Conservation (phyloP, 208 protist species). For the Wallacemonas sp. region DNA sequence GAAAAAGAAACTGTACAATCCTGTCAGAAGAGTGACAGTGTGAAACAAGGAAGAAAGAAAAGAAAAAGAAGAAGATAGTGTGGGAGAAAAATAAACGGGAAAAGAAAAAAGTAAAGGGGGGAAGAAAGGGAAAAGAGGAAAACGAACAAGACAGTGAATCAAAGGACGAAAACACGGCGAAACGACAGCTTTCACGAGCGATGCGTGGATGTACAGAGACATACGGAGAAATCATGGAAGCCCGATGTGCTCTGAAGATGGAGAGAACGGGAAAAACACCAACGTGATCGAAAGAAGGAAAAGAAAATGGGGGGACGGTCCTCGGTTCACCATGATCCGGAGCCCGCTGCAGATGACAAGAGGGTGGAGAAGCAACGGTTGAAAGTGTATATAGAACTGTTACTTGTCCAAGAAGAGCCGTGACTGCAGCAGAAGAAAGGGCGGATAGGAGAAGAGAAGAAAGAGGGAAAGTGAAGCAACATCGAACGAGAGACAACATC, state of each 20-base stretch:
- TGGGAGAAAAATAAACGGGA: slow-evolving; percentile 4
- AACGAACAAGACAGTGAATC: not conserved
- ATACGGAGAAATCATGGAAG: too few species aligned
- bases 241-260: too few species aligned
- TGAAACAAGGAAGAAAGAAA: not conserved
- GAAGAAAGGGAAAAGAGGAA: slow-evolving; percentile 16
- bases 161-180: slow-evolving; percentile 1
- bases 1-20: not conserved
- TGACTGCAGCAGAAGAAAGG: not conserved
- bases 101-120: slow-evolving; percentile 8
- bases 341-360: too few species aligned
- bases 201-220: too few species aligned
- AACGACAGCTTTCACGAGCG: not conserved
- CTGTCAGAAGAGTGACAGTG: not conserved
- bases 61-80: slow-evolving; percentile 7
- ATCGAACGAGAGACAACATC: too few species aligned
- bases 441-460: not conserved
- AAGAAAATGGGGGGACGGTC: too few species aligned
- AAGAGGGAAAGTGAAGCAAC: not conserved
- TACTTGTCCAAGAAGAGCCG: slow-evolving; percentile 8
- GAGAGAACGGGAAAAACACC: too few species aligned
- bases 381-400: too few species aligned
- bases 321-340: too few species aligned
- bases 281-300: too few species aligned
- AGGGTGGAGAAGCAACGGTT: too few species aligned